A percentile compares a stretch with the other conserved stretches of the same genome.
Evolutionary conservation across 148 eudicot genomes (phyloP).

Genomic region (Bassia scoparia): DNA sequence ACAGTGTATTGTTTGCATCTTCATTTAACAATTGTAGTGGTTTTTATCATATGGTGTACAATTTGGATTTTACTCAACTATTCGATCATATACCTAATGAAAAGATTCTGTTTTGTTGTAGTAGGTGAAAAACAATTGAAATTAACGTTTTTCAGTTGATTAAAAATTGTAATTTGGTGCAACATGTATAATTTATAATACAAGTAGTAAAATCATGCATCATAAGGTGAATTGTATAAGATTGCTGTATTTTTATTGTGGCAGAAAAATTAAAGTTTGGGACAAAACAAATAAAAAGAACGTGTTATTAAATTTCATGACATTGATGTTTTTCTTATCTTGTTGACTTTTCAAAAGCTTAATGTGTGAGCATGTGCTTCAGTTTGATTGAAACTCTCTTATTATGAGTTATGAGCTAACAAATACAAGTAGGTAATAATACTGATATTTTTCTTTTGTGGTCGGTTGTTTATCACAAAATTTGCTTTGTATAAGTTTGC

Average conservation of each 20-base stretch:
- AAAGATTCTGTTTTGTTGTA: no score
- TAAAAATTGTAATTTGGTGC: no score
- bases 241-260: no score
- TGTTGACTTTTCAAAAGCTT: slow-evolving; percentile 9
- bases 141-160: not conserved
- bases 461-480: not conserved
- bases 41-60: no score
- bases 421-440: not conserved
- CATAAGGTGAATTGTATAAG: not conserved
- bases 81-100: no score
- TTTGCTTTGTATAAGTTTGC: no score
- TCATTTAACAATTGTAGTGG: no score
- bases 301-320: no score
- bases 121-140: not conserved
- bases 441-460: not conserved
- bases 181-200: no score
- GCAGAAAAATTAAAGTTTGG: not conserved
- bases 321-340: not conserved
- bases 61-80: no score
- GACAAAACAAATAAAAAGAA: not conserved
- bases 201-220: not conserved
- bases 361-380: not conserved
- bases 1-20: no score
- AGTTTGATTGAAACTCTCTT: not conserved
- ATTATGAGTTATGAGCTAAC: no score